Base-by-base conservation (phyloP, 805 yeast genomes). In the Cyberlindnera americana region DNA sequence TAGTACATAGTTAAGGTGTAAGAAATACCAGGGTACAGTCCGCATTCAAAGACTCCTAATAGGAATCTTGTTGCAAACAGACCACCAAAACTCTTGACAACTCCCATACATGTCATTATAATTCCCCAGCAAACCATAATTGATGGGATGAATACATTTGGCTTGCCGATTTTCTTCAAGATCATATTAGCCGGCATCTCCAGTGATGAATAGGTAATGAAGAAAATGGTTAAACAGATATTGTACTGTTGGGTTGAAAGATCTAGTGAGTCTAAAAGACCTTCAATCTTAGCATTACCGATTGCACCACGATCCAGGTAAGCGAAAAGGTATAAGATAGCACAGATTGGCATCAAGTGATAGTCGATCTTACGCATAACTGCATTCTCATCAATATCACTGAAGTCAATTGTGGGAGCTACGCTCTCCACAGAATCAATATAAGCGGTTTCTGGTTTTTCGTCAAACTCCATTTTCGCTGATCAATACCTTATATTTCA, bases 1-100 rank as follows among this genome's bases (percentile, higher is more conserved):
- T 54, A 52, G 52, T 54, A 57, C 38, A 49, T 50, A 1, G 56
- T 40, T 28, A 58, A 40, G 14, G 44, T 59, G 36, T 40, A 48
- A 46, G 53, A 37, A 15, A 40, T 33, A 8, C 42, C 45, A 2
- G 56, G 52, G 21, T 33, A 47, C 7, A 44, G 14, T 3, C 53
- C 54, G 14, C 50, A 46, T 37, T 49, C 56, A 32, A 46, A 47
- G n/a, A 44, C 22, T 38, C 50, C 56, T 11, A 51, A 33, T 1
- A 42, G 37, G 19, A 51, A 42, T 35, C 56, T 36, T 2, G 37
- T 14, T 3, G 48, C 46, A 19, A 41, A 46, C 9, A 52, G 28
- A 4, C 49, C 48, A 9, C 30, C 37, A 23, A 39, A 44, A 21
- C 43, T 36, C 18, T 34, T 37, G 19, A 44, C 52, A 19, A 48